These are phyloP conservation scores for Rhododendron simsii DNA, from an alignment of 148 eudicot species.

Conservation along the genomic window DNA sequence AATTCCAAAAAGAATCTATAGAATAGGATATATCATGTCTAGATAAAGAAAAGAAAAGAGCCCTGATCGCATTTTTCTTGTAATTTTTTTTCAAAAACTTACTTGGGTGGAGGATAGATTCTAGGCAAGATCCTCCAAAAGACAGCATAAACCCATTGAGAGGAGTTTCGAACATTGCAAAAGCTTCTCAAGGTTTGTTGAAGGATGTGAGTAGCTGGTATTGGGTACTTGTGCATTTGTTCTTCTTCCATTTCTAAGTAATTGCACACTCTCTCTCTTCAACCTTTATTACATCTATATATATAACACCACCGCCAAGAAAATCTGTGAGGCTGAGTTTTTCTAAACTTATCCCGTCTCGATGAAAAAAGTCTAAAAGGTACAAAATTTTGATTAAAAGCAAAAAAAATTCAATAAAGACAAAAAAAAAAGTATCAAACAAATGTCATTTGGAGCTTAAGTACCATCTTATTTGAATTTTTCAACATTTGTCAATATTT, in stretches of 20 bases:
- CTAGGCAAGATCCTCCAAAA: slow-evolving; percentile 97
- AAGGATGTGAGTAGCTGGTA: slow-evolving; percentile 87
- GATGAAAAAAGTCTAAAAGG: too few relatives aligned
- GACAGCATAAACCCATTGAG: slow-evolving; percentile 99
- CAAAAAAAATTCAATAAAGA: too few relatives aligned
- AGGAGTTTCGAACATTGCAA: slow-evolving; percentile 77
- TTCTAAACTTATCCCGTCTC: too few relatives aligned
- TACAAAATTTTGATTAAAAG: too few relatives aligned
- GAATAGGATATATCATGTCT: background rate
- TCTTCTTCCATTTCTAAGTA: slow-evolving; percentile 64
- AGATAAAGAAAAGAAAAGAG: background rate
- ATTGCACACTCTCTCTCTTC: background rate
- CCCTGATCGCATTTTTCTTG: background rate
- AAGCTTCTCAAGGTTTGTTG: slow-evolving; percentile 95
- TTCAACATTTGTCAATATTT: too few relatives aligned
- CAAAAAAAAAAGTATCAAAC: too few relatives aligned
- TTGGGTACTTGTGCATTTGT: slow-evolving; percentile 51
- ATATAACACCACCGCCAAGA: slow-evolving; percentile 20
- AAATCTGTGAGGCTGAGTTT: background rate
- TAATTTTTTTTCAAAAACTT: background rate
- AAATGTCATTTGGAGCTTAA: too few relatives aligned
- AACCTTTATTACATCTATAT: too few relatives aligned
- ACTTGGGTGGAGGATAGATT: slow-evolving; percentile 98
- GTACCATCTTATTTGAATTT: too few relatives aligned
- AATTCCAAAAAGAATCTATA: background rate